A percentile compares a stretch with the other conserved stretches of the same genome.
Conservation (phyloP, 352 stramenopile genomes). For the Peronospora farinosa region DNA sequence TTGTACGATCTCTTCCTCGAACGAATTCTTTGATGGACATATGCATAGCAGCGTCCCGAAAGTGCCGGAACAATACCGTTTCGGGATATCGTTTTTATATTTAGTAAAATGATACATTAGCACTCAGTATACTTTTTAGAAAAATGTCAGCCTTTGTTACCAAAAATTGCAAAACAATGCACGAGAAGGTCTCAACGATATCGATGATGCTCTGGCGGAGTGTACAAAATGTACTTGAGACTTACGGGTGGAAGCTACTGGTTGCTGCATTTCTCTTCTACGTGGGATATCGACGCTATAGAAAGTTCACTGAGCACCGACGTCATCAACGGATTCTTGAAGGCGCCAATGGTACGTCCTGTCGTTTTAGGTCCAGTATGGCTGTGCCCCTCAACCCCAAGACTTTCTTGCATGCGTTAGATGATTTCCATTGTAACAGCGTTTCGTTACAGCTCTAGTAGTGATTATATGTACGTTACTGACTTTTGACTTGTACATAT, state of each 20-base stretch:
- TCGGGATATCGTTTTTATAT: constrained; percentile 17
- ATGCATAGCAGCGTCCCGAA: constrained; percentile 10
- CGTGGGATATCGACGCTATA: constrained; percentile 25
- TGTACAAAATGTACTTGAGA: constrained; percentile 33
- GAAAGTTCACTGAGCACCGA: constrained; percentile 22
- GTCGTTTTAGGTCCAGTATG: constrained; percentile 6
- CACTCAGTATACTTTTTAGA: constrained; percentile 21
- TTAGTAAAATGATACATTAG: constrained; percentile 7
- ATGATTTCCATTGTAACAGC: constrained; percentile 16
- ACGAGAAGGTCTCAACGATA: neutral
- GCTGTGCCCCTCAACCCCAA: neutral
- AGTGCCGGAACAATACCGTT: constrained; percentile 5
- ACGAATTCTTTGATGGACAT: constrained; percentile 10
- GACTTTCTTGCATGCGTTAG: constrained; percentile 16
- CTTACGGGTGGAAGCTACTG: constrained; percentile 53
- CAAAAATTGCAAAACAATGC: constrained; percentile 14
- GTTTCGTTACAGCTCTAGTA: constrained; percentile 13
- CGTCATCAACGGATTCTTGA: constrained; percentile 32
- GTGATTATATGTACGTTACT: constrained; percentile 3
- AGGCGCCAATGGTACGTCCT: constrained; percentile 46
- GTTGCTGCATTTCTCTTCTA: constrained; percentile 23
- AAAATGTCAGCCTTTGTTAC: constrained; percentile 7
- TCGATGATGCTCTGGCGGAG: constrained; percentile 20
- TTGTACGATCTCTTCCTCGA: neutral
- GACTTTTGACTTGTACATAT: neutral